Evolutionary conservation across 2,329 filamentous ascomycete species (phyloP).

Genomic region (Chaetomium strumarium): DNA sequence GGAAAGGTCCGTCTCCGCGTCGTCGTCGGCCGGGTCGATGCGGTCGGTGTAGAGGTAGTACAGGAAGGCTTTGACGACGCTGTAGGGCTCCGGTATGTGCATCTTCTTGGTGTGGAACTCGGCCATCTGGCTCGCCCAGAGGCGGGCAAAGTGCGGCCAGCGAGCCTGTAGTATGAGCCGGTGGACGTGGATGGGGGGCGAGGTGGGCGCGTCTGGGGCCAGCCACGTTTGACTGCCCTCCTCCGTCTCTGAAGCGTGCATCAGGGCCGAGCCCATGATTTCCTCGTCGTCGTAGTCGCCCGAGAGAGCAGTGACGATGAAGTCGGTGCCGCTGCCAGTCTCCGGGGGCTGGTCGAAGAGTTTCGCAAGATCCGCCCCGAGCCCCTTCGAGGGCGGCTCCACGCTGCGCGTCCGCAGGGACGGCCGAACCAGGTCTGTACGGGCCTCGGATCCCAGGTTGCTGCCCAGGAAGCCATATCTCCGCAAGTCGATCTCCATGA

Average conservation of each 20-base stretch:
- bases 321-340: slow-evolving; percentile 80
- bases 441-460: slow-evolving; percentile 54
- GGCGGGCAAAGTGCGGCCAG: slow-evolving; percentile 91
- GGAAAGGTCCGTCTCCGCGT: slow-evolving; percentile 58
- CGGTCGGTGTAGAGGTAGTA: slow-evolving; percentile 97
- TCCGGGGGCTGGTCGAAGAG: slow-evolving; percentile 86
- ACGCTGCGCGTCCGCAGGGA: slow-evolving; percentile 41
- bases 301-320: slow-evolving; percentile 81
- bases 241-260: slow-evolving; percentile 39
- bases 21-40: slow-evolving; percentile 54
- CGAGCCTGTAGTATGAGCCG: slow-evolving; percentile 89
- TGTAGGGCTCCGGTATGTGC: slow-evolving; percentile 96
- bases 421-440: slow-evolving; percentile 42
- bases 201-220: slow-evolving; percentile 58
- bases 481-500: slow-evolving; percentile 87
- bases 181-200: slow-evolving; percentile 86
- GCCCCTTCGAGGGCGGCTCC: slow-evolving; percentile 56
- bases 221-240: slow-evolving; percentile 50
- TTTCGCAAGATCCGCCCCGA: slow-evolving; percentile 78
- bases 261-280: slow-evolving; percentile 45
- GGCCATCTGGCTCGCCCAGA: slow-evolving; percentile 92
- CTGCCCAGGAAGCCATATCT: slow-evolving; percentile 88
- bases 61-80: slow-evolving; percentile 87
- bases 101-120: slow-evolving; percentile 96
- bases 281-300: slow-evolving; percentile 69